Evolutionary conservation across 495 filamentous ascomycete species (phyloP), one percentile per base, ranked within the genome.

Genomic region (Xylaria venustula): DNA sequence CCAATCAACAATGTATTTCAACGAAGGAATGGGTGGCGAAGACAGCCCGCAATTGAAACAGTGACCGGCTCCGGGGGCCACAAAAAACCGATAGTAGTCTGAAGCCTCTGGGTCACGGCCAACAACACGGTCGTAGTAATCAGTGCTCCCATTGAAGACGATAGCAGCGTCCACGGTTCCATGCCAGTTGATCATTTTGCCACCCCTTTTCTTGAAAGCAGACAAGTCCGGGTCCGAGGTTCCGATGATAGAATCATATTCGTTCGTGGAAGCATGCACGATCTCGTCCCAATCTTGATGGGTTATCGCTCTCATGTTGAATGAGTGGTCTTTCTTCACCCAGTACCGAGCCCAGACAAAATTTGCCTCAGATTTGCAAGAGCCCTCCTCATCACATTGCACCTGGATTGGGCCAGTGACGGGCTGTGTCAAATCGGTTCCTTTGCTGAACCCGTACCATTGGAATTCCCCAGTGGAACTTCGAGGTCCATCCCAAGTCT

Each of bases 121-220:
- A 65, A 75, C 61, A 12, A 75, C 68, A 15, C 68, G 64, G 12
- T 71, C 47, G n/a, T 67, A 62, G 46, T 74, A 74, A 19, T 64
- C 47, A 4, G 68, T 55, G 19, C 70, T 69, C 22, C 68, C 71
- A 23, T 65, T 28, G 23, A 61, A 51, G 17, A 66, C 62, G 42
- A 77, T 72, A 61, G 65, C 40, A 65, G 23, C 15, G 23, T 54
- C 51, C 23, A 54, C 0, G 14, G 51, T 54, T 7, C 76, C 78
- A 54, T 81, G 77, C 74, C 73, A 81, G 9, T 68, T 70, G 20
- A 81, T 67, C 60, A 81, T 64, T 62, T 78, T 79, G 30, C 70
- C 68, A 1, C 75, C 74, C 7, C 63, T 34, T 7, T 44, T 54
- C 19, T 60, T 58, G 53, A 81, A 75, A 32, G 37, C 49, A 6